Base-by-base conservation (phyloP, 2,329 filamentous ascomycete genomes). In the Talaromyces islandicus region DNA sequence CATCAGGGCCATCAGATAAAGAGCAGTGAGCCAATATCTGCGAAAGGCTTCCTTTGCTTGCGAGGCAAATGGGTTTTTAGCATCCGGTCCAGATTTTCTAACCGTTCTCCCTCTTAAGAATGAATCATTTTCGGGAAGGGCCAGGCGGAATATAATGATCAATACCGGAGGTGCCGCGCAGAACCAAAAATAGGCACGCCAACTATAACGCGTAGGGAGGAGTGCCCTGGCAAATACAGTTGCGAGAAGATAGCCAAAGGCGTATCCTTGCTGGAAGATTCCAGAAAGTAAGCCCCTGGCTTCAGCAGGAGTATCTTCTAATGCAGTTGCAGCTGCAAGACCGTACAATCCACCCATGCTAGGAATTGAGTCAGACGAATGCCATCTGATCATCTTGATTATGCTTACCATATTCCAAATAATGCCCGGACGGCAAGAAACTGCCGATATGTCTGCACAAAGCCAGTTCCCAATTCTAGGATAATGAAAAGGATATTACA, bases 221-320 rank as follows among this genome's bases (percentile, higher is more conserved):
- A 53, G 21, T 4, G 89, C 89, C 7, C 53, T 29, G 4, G 29
- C 29, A 41, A 55, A 41, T 10, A 24, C 21, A 3, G 53, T 41
- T 5, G 90, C 90, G 63, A 91, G 81, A 43, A 94, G 85, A 69
- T 93, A 93, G 30, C 90, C 90, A 64, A 91, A 83, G 0, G 88
- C 88, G 70, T 92, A 92, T 2, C 90, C 91, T 73, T 92, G 89
- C 68, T 94, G 91, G 19, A 93, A 76, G 54, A 94, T 89, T 58
- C 90, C 91, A 12, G 87, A 90, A 83, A 94, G 90, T 38, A 94
- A 79, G 66, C 91, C 91, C 70, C 90, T 83, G 7, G 89, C 87
- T 59, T 89, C 85, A 53, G 78, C 73, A 4, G 88, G 88, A 61
- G 86, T 84, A 68, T 91, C 89, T 69, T 92, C 89, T 7, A 92